Conservation (phyloP, 2,329 filamentous ascomycete genomes). For the Triangularia verruculosa region DNA sequence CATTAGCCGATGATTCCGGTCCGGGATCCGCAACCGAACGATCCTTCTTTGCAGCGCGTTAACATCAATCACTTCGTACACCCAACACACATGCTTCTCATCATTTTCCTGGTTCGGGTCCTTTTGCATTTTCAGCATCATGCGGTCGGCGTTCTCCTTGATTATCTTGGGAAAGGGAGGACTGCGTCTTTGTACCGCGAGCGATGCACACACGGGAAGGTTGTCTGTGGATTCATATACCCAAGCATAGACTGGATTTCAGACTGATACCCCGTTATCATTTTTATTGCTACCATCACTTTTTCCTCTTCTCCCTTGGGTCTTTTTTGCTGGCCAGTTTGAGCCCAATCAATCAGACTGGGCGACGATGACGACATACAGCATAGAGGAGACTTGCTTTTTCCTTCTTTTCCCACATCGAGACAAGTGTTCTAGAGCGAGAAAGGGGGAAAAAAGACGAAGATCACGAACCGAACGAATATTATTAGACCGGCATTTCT, state of each 20-base stretch:
- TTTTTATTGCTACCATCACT: neutral
- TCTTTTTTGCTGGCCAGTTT: neutral
- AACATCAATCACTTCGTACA: neutral
- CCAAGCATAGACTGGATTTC: slow-evolving; percentile 23
- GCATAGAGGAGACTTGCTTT: neutral
- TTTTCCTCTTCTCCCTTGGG: neutral
- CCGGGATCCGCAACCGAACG: neutral
- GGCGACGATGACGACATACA: neutral
- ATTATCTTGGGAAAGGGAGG: neutral
- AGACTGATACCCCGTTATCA: slow-evolving; percentile 21
- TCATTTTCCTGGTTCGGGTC: slow-evolving; percentile 20
- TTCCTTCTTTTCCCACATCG: neutral
- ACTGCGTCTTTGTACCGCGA: slow-evolving; percentile 16
- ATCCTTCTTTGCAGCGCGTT: neutral
- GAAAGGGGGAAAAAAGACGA: slow-evolving; percentile 1
- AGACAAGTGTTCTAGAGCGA: slow-evolving; percentile 1
- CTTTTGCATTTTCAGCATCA: slow-evolving; percentile 21
- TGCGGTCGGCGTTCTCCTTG: slow-evolving; percentile 18
- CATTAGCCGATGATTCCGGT: neutral
- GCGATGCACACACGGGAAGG: neutral
- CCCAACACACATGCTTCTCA: slow-evolving; percentile 18
- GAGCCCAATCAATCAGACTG: neutral
- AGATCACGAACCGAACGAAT: neutral
- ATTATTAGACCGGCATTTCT: neutral
- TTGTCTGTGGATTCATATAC: slow-evolving; percentile 16